phyloP scores from a whole-genome alignment of 176 grass and related monocot species.

The Pharus latifolius region DNA sequence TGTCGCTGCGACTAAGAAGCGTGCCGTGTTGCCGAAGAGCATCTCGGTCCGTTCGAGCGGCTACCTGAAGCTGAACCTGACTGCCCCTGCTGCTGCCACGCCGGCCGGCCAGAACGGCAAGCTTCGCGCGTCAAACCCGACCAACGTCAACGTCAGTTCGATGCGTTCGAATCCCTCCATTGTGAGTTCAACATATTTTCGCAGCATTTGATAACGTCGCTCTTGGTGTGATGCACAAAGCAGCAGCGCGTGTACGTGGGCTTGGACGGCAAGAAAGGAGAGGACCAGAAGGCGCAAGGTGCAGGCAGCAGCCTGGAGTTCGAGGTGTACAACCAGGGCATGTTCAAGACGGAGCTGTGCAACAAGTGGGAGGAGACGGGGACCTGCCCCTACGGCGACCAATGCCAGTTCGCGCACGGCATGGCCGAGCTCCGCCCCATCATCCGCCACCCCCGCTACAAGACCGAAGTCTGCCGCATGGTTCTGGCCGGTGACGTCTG shows the following conservation, averaged over 20 bases:
- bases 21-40: constrained; percentile 55
- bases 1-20: constrained; percentile 28
- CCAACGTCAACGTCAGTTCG: not conserved
- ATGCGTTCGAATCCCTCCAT: constrained; percentile 32
- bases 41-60: constrained; percentile 80
- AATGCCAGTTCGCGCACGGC: constrained; percentile 98
- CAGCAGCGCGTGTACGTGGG: constrained; percentile 44
- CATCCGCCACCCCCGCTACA: constrained; percentile 95
- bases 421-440: constrained; percentile 89
- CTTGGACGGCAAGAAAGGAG: constrained; percentile 17
- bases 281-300: constrained; percentile 11
- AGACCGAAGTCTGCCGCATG: constrained; percentile 97
- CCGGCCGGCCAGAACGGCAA: constrained; percentile 5
- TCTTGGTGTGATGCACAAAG: not conserved
- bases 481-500: constrained; percentile 71
- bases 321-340: constrained; percentile 96
- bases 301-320: constrained; percentile 34
- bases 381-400: constrained; percentile 66
- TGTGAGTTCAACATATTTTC: not conserved
- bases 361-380: constrained; percentile 99
- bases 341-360: constrained; percentile 98
- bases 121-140: constrained; percentile 18
- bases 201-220: not conserved
- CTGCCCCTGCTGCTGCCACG: not conserved
- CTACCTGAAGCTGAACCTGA: constrained; percentile 62